A percentile compares a stretch with the other conserved stretches of the same genome.
Conservation (phyloP, 2,329 filamentous ascomycete genomes). For the Fusarium odoratissimum region DNA sequence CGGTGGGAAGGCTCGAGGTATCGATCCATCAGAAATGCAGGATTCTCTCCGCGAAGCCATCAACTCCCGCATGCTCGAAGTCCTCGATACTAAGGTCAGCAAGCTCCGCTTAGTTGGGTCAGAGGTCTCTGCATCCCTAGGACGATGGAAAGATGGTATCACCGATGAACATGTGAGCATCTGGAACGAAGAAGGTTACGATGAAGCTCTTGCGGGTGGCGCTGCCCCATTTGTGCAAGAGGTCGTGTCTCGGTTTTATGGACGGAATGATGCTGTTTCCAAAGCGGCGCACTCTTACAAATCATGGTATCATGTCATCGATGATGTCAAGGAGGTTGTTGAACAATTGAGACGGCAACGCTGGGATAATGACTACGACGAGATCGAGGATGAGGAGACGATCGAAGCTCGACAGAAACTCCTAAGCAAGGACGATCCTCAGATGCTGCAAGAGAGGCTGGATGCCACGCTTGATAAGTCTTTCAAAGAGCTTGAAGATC, state of each 20-base stretch:
- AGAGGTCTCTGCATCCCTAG: conserved; percentile 71
- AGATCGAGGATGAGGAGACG: conserved; percentile 79
- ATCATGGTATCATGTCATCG: conserved; percentile 79
- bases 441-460: conserved; percentile 69
- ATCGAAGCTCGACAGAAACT: conserved; percentile 74
- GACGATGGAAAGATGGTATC: conserved; percentile 67
- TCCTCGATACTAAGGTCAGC: conserved; percentile 72
- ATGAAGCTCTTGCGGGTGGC: conserved; percentile 73
- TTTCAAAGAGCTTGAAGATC: conserved; percentile 68
- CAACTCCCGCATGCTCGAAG: conserved; percentile 72
- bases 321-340: conserved; percentile 71
- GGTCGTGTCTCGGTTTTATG: conserved; percentile 76
- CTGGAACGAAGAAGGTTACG: conserved; percentile 75
- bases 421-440: conserved; percentile 79
- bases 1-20: conserved; percentile 70
- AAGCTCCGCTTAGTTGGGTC: conserved; percentile 74
- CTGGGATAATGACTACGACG: conserved; percentile 81
- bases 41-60: conserved; percentile 75
- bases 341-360: conserved; percentile 73
- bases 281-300: conserved; percentile 72
- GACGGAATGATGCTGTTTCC: conserved; percentile 75
- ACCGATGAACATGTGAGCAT: conserved; percentile 66
- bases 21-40: conserved; percentile 76
- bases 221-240: conserved; percentile 76
- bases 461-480: conserved; percentile 66